A percentile compares a stretch with the other conserved stretches of the same genome.
These are phyloP conservation scores for Biscutella auriculata DNA, from an alignment of 441 rosid species.

Conservation along the genomic window DNA sequence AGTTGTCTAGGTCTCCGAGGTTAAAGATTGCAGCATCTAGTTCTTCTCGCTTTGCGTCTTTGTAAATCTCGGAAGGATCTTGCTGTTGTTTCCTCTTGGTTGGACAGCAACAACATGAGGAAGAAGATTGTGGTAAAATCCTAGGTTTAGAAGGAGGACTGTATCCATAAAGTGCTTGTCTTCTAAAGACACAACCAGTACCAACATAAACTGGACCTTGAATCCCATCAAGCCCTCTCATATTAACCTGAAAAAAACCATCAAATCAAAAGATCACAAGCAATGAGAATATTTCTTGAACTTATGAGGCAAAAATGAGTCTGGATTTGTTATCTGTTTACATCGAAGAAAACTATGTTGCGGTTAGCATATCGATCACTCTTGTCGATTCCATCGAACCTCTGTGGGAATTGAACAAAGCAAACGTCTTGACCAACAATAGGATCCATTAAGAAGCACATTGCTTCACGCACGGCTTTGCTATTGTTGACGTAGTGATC, in stretches of 20 bases:
- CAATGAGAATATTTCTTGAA: background rate
- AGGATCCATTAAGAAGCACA: slow-evolving; percentile 78
- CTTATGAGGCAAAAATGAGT: background rate
- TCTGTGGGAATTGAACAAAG: slow-evolving; percentile 67
- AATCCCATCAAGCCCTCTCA: slow-evolving; percentile 70
- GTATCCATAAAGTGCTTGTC: slow-evolving; percentile 75
- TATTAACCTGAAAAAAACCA: slow-evolving; percentile 47
- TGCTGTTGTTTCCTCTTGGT: slow-evolving; percentile 49
- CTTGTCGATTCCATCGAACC: slow-evolving; percentile 61
- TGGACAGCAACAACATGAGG: slow-evolving; percentile 60
- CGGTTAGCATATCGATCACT: slow-evolving; percentile 65
- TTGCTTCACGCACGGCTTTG: slow-evolving; percentile 66
- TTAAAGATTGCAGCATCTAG: slow-evolving; percentile 87
- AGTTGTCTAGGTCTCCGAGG: slow-evolving; percentile 77
- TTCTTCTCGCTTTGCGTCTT: slow-evolving; percentile 75
- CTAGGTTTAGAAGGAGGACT: too few relatives aligned
- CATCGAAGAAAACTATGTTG: slow-evolving; percentile 71
- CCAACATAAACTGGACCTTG: slow-evolving; percentile 75
- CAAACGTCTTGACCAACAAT: slow-evolving; percentile 58
- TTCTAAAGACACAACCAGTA: slow-evolving; percentile 60
- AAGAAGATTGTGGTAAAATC: too few relatives aligned
- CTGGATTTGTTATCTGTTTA: slow-evolving; percentile 25
- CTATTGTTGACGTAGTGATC: slow-evolving; percentile 68
- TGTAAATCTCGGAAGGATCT: slow-evolving; percentile 59
- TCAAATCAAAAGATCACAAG: slow-evolving; percentile 12